A percentile compares a stretch with the other conserved stretches of the same genome.
phyloP scores from a whole-genome alignment of 176 grass and related monocot species.

The Elymus sibiricus region DNA sequence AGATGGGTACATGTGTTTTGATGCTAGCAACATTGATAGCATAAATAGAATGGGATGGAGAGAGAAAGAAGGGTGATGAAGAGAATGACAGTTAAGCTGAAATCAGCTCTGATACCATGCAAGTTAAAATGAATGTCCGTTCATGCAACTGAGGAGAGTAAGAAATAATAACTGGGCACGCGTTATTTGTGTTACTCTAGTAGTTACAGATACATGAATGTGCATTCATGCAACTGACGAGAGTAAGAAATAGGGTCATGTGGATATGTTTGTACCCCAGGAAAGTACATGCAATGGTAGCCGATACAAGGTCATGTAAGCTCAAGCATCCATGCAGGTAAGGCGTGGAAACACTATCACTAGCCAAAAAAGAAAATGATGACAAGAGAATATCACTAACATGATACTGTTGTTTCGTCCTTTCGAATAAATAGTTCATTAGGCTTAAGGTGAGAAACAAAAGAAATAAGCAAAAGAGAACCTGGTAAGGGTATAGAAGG shows the following conservation, averaged over 20 bases:
- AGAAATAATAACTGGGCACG: neutral
- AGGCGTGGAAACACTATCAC: neutral
- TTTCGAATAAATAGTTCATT: neutral
- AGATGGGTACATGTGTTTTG: neutral
- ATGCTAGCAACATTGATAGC: neutral
- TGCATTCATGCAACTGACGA: neutral
- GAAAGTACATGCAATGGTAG: conserved; percentile 7
- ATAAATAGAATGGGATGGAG: neutral
- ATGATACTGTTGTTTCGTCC: neutral
- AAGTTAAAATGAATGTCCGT: neutral
- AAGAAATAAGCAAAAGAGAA: neutral
- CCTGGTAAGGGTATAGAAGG: neutral
- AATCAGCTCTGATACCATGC: neutral
- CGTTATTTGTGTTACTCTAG: neutral
- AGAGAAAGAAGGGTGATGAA: neutral
- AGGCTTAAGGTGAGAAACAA: neutral
- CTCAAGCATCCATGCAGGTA: neutral
- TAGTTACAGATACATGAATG: neutral
- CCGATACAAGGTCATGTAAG: neutral
- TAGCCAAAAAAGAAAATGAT: neutral
- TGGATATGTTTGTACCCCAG: neutral
- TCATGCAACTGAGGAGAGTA: too few relatives aligned
- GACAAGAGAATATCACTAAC: neutral
- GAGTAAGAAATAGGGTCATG: neutral
- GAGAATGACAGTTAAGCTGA: neutral